These are phyloP conservation scores for Didymella keratinophila DNA, from an alignment of 2,329 filamentous ascomycete species.

Conservation along the genomic window DNA sequence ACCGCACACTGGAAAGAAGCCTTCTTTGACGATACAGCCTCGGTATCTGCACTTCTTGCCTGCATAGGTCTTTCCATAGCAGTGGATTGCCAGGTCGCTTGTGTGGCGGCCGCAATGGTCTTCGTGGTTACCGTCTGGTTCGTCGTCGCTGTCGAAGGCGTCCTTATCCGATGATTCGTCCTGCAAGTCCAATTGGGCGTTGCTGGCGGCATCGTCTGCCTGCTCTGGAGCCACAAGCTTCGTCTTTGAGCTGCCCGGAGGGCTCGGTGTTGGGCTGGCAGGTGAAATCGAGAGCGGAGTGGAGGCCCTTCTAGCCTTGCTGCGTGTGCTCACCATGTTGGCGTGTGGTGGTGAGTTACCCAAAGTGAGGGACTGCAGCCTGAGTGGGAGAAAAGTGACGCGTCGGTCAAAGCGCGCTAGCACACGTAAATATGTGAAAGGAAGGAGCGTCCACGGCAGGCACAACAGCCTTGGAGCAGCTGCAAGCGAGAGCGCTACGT, in stretches of 20 bases:
- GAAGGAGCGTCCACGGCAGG: no score
- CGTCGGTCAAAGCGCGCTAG: conserved; percentile 12
- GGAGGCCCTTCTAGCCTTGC: neutral
- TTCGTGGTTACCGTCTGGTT: neutral
- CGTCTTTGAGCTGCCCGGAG: neutral
- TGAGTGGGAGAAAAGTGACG: neutral
- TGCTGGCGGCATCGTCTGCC: neutral
- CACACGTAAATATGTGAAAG: conserved; percentile 1
- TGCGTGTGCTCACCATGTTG: conserved; percentile 7
- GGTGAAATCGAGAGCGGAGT: conserved; percentile 11
- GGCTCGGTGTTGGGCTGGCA: neutral
- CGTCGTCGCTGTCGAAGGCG: neutral
- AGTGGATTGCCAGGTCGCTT: neutral
- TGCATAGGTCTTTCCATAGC: conserved; percentile 11
- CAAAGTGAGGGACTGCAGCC: neutral
- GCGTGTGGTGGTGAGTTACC: neutral
- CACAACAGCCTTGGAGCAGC: neutral
- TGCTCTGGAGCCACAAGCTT: neutral
- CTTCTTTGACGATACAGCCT: conserved; percentile 4
- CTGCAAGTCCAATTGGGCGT: neutral
- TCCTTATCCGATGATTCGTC: conserved; percentile 6
- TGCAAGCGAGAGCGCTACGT: neutral
- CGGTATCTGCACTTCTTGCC: conserved; percentile 12
- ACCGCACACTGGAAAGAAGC: conserved; percentile 17
- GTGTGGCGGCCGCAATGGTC: conserved; percentile 15